Conservation (phyloP, 345 rosid genomes). For the Citrus medica region DNA sequence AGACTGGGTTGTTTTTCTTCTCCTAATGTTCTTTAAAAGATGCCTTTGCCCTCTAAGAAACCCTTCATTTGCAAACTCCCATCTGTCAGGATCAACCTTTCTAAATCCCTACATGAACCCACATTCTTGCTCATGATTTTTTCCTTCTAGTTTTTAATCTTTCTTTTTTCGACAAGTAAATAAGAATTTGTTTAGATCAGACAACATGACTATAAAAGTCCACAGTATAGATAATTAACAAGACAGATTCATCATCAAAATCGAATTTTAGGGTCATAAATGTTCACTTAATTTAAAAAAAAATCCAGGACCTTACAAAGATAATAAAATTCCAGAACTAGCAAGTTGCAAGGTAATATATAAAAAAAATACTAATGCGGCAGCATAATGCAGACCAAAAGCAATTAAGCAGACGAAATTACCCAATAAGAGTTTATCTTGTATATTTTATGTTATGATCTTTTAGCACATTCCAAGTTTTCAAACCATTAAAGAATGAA, state of each 20-base stretch:
- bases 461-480: constrained; percentile 6
- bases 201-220: too few species aligned
- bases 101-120: constrained; percentile 75
- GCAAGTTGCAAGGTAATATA: background rate
- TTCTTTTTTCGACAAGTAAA: too few species aligned
- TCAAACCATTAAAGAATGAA: constrained; percentile 16
- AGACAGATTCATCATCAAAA: constrained; percentile 11
- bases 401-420: background rate
- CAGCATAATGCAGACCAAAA: background rate
- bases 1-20: constrained; percentile 44
- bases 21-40: constrained; percentile 55
- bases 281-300: background rate
- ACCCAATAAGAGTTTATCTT: background rate
- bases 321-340: background rate
- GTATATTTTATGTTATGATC: background rate
- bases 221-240: too few species aligned
- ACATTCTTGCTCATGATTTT: constrained; percentile 13
- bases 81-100: constrained; percentile 90
- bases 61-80: constrained; percentile 85
- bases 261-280: background rate
- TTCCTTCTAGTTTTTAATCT: too few species aligned
- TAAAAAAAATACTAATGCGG: background rate
- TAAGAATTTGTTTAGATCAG: too few species aligned
- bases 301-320: background rate
- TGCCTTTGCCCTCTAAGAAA: constrained; percentile 72